A percentile compares a stretch with the other conserved stretches of the same genome.
Conservation (phyloP, 179 eudicot genomes). For the Heliamphora pulchella region DNA sequence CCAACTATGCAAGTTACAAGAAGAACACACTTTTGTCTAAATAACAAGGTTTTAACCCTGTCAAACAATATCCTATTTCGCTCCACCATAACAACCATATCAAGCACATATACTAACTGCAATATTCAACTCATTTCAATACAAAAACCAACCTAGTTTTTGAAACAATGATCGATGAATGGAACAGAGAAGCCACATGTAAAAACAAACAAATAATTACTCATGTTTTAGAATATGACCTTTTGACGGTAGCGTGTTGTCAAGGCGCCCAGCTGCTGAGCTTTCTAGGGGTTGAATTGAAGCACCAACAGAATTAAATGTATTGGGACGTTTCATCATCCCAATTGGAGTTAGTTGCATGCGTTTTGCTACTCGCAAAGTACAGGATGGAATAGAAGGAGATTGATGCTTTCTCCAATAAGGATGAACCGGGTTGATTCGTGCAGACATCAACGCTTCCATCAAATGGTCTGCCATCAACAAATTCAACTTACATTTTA, state of each 20-base stretch:
- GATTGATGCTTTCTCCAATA: slow-evolving; percentile 22
- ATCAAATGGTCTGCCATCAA: slow-evolving; percentile 24
- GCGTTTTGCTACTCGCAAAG: slow-evolving; percentile 23
- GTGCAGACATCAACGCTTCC: slow-evolving; percentile 54
- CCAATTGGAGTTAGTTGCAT: slow-evolving; percentile 27
- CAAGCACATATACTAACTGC: no score
- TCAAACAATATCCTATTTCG: no score
- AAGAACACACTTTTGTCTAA: no score
- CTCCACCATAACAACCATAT: no score
- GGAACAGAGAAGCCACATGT: not conserved
- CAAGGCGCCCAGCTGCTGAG: slow-evolving; percentile 36
- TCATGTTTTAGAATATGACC: slow-evolving; percentile 30
- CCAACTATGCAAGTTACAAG: no score
- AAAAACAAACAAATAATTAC: not conserved
- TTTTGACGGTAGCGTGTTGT: slow-evolving; percentile 74
- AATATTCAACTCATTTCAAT: slow-evolving; percentile 9
- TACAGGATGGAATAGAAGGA: slow-evolving; percentile 22
- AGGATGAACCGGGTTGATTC: slow-evolving; percentile 27
- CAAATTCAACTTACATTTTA: not conserved
- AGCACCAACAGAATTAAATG: slow-evolving; percentile 37
- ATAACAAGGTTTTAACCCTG: no score
- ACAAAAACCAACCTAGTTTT: not conserved
- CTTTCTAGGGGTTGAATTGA: slow-evolving; percentile 46
- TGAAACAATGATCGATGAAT: not conserved
- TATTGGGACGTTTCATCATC: slow-evolving; percentile 32